phyloP scores from a whole-genome alignment of 2,329 filamentous ascomycete genomes.

The Fusarium zealandicum region DNA sequence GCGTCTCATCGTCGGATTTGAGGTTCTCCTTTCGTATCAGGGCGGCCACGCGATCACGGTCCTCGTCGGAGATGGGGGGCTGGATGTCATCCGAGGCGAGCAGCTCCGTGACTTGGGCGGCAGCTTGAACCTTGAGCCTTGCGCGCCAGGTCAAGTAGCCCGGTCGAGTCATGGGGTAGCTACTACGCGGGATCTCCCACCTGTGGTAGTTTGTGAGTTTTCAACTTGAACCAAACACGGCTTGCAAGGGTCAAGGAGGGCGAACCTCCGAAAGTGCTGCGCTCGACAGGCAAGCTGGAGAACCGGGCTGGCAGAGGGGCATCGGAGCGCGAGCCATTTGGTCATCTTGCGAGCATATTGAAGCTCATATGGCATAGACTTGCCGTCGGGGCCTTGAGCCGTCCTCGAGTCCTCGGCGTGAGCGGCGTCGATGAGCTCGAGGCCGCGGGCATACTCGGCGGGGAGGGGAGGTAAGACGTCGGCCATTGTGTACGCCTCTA shows the following conservation, averaged over 20 bases:
- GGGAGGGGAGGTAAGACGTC: constrained; percentile 45
- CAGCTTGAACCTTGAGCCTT: constrained; percentile 73
- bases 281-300: constrained; percentile 81
- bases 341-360: constrained; percentile 86
- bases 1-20: constrained; percentile 65
- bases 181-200: constrained; percentile 80
- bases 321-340: constrained; percentile 68
- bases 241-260: background rate
- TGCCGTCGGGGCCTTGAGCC: constrained; percentile 52
- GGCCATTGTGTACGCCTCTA: constrained; percentile 15
- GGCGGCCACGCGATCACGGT: constrained; percentile 69
- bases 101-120: constrained; percentile 62
- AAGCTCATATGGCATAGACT: constrained; percentile 74
- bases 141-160: constrained; percentile 85
- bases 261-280: constrained; percentile 77
- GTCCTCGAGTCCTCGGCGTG: constrained; percentile 48
- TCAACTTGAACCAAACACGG: background rate
- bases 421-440: constrained; percentile 75
- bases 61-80: constrained; percentile 53
- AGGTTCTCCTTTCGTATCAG: constrained; percentile 82
- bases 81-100: constrained; percentile 49
- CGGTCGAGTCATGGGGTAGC: constrained; percentile 75
- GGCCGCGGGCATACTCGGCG: constrained; percentile 57
- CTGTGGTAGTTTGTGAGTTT: constrained; percentile 41
- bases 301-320: constrained; percentile 67